phyloP scores from a whole-genome alignment of 345 rosid genomes.

The Carallia brachiata region DNA sequence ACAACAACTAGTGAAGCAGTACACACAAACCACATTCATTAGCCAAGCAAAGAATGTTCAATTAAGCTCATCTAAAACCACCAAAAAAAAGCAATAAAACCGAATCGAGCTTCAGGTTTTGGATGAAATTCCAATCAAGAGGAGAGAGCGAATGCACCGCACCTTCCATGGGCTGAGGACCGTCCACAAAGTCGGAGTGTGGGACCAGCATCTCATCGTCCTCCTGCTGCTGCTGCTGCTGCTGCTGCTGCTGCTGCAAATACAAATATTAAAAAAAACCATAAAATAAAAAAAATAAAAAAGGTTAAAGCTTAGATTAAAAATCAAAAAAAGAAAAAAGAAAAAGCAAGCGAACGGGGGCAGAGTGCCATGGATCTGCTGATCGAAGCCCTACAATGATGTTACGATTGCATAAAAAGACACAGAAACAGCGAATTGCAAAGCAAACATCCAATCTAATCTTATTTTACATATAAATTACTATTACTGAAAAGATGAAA shows the following conservation, averaged over 20 bases:
- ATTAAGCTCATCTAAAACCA: too few relatives aligned
- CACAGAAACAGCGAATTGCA: neutral
- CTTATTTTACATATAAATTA: too few relatives aligned
- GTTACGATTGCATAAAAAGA: neutral
- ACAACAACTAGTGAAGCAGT: too few relatives aligned
- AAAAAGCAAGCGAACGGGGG: neutral
- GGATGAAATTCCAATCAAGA: neutral
- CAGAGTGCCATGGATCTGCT: slow-evolving; percentile 36
- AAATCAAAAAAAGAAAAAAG: neutral
- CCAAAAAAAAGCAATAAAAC: neutral
- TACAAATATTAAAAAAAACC: too few relatives aligned
- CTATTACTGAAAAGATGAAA: neutral
- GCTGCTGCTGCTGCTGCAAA: too few relatives aligned
- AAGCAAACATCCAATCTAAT: neutral
- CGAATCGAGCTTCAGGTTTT: neutral
- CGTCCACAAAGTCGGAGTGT: slow-evolving; percentile 30
- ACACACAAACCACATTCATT: too few relatives aligned
- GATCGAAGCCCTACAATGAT: slow-evolving; percentile 35
- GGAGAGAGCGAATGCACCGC: neutral
- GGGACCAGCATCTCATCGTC: slow-evolving; percentile 49
- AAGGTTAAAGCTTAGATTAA: neutral
- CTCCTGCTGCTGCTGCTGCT: slow-evolving; percentile 22
- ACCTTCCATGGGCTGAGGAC: slow-evolving; percentile 55
- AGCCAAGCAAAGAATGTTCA: too few relatives aligned
- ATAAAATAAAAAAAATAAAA: neutral